Percentiles rank a stretch among this genome's conserved stretches.
phyloP scores from a whole-genome alignment of 495 filamentous ascomycete species.

The Aspergillus steynii region DNA sequence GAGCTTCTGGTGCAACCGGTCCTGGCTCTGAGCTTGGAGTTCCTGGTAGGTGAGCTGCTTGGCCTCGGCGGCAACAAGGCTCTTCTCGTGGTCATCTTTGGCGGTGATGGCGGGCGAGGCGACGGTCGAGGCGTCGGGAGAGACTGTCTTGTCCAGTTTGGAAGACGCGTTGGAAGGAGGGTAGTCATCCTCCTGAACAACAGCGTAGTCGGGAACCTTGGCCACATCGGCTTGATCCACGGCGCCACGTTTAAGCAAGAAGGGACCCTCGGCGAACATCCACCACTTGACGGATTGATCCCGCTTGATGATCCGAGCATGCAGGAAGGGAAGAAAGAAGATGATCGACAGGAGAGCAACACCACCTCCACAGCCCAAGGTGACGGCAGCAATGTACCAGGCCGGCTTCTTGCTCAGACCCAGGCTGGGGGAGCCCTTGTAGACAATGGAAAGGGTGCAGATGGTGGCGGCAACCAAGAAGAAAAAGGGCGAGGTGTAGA shows the following conservation, averaged over 20 bases:
- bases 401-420: slow-evolving; percentile 54
- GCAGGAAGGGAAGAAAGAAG: slow-evolving; percentile 61
- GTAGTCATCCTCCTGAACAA: slow-evolving; percentile 46
- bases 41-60: slow-evolving; percentile 54
- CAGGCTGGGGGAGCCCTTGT: slow-evolving; percentile 62
- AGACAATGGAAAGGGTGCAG: slow-evolving; percentile 62
- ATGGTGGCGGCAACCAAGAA: slow-evolving; percentile 59
- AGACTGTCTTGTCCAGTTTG: neutral
- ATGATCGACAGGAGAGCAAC: slow-evolving; percentile 51
- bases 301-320: slow-evolving; percentile 55
- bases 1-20: slow-evolving; percentile 54
- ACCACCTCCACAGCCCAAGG: slow-evolving; percentile 53
- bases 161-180: slow-evolving; percentile 9
- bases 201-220: slow-evolving; percentile 55
- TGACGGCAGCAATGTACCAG: slow-evolving; percentile 57
- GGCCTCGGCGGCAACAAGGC: slow-evolving; percentile 39
- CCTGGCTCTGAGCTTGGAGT: slow-evolving; percentile 50
- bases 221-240: slow-evolving; percentile 42
- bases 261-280: slow-evolving; percentile 52
- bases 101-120: slow-evolving; percentile 26
- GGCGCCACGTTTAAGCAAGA: slow-evolving; percentile 49
- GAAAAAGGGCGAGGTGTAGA: slow-evolving; percentile 59
- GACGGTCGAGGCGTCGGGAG: slow-evolving; percentile 17
- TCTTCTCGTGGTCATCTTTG: slow-evolving; percentile 35
- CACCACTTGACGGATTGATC: slow-evolving; percentile 56